These are phyloP conservation scores for Echeveria elegans DNA, from an alignment of 164 flowering plant genomes.

Conservation along the genomic window DNA sequence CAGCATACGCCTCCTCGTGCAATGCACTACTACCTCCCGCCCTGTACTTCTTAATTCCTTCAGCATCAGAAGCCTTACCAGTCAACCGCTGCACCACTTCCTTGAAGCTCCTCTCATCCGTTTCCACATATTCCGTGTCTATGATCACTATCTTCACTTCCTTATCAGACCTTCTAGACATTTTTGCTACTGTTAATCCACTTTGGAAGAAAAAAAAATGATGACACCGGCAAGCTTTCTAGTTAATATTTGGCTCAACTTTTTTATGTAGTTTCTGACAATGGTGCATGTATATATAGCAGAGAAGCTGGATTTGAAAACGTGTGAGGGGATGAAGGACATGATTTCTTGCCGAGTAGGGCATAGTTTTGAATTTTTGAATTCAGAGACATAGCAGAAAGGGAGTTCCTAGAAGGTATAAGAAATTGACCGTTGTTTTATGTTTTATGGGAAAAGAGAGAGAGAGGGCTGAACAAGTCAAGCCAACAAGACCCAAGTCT, in stretches of 20 bases:
- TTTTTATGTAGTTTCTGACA: neutral
- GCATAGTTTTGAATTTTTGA: neutral
- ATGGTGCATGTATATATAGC: neutral
- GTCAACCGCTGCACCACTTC: neutral
- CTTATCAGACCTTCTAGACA: neutral
- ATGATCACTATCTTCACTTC: conserved; percentile 3
- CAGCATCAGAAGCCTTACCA: neutral
- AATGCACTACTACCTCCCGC: neutral
- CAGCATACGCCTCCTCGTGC: neutral
- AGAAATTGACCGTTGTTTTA: neutral
- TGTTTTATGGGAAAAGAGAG: neutral
- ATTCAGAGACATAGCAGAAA: neutral
- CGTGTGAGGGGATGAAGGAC: neutral
- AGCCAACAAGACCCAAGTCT: neutral
- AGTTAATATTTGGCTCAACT: neutral
- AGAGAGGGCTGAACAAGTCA: neutral
- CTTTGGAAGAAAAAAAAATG: neutral
- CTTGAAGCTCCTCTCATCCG: neutral
- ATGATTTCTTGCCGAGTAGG: neutral
- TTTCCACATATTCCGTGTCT: neutral
- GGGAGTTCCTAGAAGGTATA: neutral
- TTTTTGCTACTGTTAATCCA: neutral
- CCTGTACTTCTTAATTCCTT: neutral
- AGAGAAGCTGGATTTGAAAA: neutral
- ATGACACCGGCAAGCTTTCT: neutral